Evolutionary conservation across 23 red algal genomes (phyloP), one percentile per base, ranked within the genome.

Genomic region (Gracilaria domingensis): DNA sequence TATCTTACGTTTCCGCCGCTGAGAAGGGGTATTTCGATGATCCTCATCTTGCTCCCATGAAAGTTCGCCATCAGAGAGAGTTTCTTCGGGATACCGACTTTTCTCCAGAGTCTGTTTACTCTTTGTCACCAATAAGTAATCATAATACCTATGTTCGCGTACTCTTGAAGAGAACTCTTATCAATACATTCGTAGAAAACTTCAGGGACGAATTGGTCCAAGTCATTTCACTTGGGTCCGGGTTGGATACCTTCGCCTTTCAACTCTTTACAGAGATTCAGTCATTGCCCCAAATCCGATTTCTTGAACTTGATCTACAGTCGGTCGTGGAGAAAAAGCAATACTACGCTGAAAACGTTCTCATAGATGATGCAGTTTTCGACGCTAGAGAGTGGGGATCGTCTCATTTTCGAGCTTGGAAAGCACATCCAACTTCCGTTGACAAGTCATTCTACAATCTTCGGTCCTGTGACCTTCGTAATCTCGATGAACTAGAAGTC

Each of bases 391-490:
- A 62, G 26, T 62, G 8, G 8, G 59, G 59, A 62, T 11, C 59
- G 8, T 62, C 59, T 30, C 26, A 30, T 62, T 62, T 9, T 29
- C 2, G 59, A 9, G 59, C 59, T 62, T 62, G 59, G 59, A 62
- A 30, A 62, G 26, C 59, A 62, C 24, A 62, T 62, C 24, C 23
- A 62, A 62, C 4, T 30, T 29, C 59, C 29, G 24, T 62, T 25
- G 11, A 62, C 23, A 62, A 62, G 4, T 62, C 59, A 8, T 62
- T 29, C 29, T 62, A 62, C 26, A 23, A 62, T 62, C 59, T 62
- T 62, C 59, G 29, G 59, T 62, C 59, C 59, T 62, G 59, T 24
- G 59, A 62, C 24, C 59, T 62, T 62, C 59, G 59, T 12, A 18
- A 62, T 29, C 59, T 62, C 59, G 4, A 29, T 30, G 6, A 62